Base-by-base conservation (phyloP, 2,329 filamentous ascomycete species). In the Ceratocystis lukuohia region DNA sequence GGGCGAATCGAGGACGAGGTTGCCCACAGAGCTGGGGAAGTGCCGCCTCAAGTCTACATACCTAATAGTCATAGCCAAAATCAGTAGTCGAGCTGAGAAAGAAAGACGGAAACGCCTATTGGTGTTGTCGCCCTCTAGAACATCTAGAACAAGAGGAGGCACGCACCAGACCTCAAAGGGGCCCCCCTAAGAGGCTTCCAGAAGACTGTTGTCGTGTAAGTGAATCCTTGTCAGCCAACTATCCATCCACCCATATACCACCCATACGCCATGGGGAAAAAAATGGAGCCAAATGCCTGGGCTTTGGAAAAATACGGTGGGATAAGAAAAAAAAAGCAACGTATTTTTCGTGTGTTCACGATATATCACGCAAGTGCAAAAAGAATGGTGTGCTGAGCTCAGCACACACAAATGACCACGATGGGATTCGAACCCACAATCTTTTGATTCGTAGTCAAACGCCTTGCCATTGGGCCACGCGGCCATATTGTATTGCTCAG, bases 361-460 rank as follows among this genome's bases (percentile, higher is more conserved):
- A 7, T 48, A 1, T 48, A 20, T 48, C 7, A 25, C 5, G 3
- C 5, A 50, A 50, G 22, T 20, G n/a, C 1, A 6, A n/a, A 62
- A 62, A 62, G 44, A 62, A 28, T 25, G 20, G 48, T 20, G n/a
- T 22, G 5, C 5, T 20, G 5, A 22, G 33, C 7, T 20, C 10
- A 50, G 20, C 45, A 46, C 12, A 28, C 10, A 28, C 10, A 65
- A 65, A 41, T 65, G 64, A 65, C 64, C 64, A 65, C 64, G 64
- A 65, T 65, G 64, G 64, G 64, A 65, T 65, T 65, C 64, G 64
- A 65, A 65, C 64, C 64, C 64, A 65, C 64, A 65, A 65, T 65
- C 64, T 65, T 65, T 65, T 65, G 64, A 65, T 65, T 65, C 64
- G 64, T 65, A 65, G 64, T 65, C 64, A 65, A 65, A 65, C 64